Conservation (phyloP, 176 grass and related monocot genomes). For the Raddia distichophylla region DNA sequence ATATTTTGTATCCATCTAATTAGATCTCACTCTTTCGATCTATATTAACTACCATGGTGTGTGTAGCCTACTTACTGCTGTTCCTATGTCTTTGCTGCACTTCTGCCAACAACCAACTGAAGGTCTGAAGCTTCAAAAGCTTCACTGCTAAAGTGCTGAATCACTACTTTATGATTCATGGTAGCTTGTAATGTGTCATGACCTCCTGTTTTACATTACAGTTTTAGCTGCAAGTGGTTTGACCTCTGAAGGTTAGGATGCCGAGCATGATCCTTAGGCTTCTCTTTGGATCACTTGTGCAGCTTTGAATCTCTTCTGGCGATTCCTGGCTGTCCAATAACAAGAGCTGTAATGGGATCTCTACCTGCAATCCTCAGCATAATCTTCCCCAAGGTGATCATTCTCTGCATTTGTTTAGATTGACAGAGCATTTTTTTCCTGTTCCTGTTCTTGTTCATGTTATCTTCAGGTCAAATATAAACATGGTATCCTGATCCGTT, state of each 20-base stretch:
- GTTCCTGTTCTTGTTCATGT: background rate
- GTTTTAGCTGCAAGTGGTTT: background rate
- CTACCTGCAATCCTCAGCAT: slow-evolving; percentile 8
- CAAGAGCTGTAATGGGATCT: background rate
- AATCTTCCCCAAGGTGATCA: slow-evolving; percentile 13
- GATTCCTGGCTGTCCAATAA: slow-evolving; percentile 6
- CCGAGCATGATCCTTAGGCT: background rate
- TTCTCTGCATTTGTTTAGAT: background rate
- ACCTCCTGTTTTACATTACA: background rate
- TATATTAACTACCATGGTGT: background rate
- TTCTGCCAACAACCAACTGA: slow-evolving; percentile 23
- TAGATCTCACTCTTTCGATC: background rate
- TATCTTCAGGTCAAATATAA: background rate
- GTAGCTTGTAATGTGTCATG: background rate
- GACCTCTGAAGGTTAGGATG: background rate
- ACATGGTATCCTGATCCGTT: background rate
- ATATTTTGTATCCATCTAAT: slow-evolving; percentile 22
- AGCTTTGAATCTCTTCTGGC: background rate
- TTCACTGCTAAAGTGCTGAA: background rate
- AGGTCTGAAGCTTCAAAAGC: background rate
- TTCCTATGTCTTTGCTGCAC: background rate
- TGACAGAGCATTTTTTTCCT: background rate
- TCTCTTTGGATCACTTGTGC: background rate
- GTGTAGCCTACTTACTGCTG: background rate
- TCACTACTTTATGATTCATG: background rate